Base-by-base conservation (phyloP, 148 eudicot genomes). In the Mesembryanthemum crystallinum region DNA sequence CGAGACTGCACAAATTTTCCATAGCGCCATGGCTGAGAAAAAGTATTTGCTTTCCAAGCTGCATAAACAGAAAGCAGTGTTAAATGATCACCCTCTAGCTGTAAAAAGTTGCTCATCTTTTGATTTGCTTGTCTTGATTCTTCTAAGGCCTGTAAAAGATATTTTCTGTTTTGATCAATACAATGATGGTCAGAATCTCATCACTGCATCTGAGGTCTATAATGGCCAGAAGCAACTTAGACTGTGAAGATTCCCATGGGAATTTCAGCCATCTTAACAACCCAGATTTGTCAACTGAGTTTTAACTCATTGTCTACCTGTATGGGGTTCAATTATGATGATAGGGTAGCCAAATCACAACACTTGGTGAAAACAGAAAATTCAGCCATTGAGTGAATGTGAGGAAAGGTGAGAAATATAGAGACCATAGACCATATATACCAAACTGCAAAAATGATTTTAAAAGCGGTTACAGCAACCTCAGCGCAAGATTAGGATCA, bases 141-240 rank as follows among this genome's bases (percentile, higher is more conserved):
- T 94, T 97, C 80, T 92, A 83, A 0, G 98, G 98, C 45, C 98
- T 82, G 77, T 92, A 90, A 59, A 92, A 92, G 28, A 94, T 79
- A 75, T 94, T 94, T 58, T 96, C 98, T 27, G 98, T 92, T 60
- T 88, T 90, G 70, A 94, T 89, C 98, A 92, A 92, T 6, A 97
- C 91, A 84, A 92, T 94, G n/a, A 95, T 92, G 15, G 98, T 95
- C 84, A 95, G 66, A 23, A 90, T 89, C 82, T 95, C 98, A 83
- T 95, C 94, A 74, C 94, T 92, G 71, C 98, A 95, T 5, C 97
- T 97, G 72, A 95, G 96, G 69, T 95, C 94, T 29, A 92, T 96
- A 74, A 97, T 92, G 33, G 97, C 97, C 51, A 94, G 83, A 61
- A 94, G 89, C 98, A 92, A 90, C 80, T 94, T 94, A 15, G 97